Evolutionary conservation across 1,139 yeast genomes (phyloP).

Genomic region (Starmera stellimalicola): DNA sequence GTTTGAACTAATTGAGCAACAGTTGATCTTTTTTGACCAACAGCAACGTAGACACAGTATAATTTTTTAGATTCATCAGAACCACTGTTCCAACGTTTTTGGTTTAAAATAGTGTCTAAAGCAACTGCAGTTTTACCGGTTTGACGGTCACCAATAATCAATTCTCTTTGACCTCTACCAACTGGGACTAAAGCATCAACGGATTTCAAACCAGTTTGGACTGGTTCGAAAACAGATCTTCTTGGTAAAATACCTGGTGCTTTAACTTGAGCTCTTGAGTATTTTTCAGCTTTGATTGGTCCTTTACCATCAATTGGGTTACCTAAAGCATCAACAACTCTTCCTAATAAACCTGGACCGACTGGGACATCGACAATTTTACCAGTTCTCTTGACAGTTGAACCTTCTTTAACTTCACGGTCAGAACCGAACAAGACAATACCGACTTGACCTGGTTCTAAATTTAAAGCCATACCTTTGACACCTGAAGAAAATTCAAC

Average conservation of each 20-base stretch:
- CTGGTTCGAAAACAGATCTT: conserved; percentile 97
- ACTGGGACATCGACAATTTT: conserved; percentile 98
- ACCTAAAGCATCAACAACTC: conserved; percentile 99
- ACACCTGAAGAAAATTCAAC: conserved; percentile 99
- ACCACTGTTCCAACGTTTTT: conserved; percentile 97
- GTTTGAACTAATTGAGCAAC: conserved; percentile 99
- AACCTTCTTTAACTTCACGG: conserved; percentile 98
- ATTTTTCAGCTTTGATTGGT: conserved; percentile 79
- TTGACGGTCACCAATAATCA: conserved; percentile 99
- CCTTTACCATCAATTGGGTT: conserved; percentile 99
- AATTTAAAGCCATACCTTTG: conserved; percentile 99
- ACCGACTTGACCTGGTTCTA: conserved; percentile 99
- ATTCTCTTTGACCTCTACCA: conserved; percentile 99
- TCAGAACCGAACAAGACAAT: conserved; percentile 99
- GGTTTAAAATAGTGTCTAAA: conserved; percentile 95
- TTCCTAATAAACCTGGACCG: conserved; percentile 96
- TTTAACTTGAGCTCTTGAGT: conserved; percentile 95
- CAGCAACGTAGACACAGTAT: conserved; percentile 99
- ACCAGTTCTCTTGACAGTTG: conserved; percentile 99
- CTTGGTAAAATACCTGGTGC: conserved; percentile 99
- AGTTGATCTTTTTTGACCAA: conserved; percentile 99
- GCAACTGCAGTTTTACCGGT: conserved; percentile 99
- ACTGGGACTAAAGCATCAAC: conserved; percentile 98
- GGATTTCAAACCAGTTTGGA: conserved; percentile 99
- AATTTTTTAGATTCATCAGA: conserved; percentile 93